Conservation (phyloP, 2,329 filamentous ascomycete species). For the Alternaria viburni region DNA sequence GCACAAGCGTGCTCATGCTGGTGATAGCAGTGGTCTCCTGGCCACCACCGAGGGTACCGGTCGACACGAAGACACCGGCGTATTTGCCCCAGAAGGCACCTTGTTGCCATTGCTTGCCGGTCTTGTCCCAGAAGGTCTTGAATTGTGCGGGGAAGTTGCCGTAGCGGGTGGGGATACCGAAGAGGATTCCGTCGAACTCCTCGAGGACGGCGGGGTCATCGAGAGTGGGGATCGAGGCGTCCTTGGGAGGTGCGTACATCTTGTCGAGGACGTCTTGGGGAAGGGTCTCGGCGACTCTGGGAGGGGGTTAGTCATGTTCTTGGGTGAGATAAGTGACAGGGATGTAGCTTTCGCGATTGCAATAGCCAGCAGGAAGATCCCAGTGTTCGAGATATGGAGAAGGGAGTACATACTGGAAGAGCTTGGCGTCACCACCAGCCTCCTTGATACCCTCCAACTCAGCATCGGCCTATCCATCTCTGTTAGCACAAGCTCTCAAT, state of each 20-base stretch:
- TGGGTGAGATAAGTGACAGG: not conserved
- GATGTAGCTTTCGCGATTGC: not conserved
- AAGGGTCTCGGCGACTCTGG: conserved; percentile 83
- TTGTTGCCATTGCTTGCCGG: conserved; percentile 79
- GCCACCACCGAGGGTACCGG: conserved; percentile 81
- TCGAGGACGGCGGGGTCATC: conserved; percentile 68
- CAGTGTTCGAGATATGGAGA: not conserved
- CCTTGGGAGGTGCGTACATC: conserved; percentile 88
- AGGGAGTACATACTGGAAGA: conserved; percentile 72
- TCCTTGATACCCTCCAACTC: conserved; percentile 90
- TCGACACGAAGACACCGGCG: conserved; percentile 88
- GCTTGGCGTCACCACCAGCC: conserved; percentile 79
- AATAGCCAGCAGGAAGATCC: not conserved
- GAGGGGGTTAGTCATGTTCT: not conserved
- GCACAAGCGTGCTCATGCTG: conserved; percentile 82
- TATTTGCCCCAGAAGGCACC: conserved; percentile 87
- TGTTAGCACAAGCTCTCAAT: conserved; percentile 7
- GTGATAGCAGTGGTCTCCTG: conserved; percentile 88
- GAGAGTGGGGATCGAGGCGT: conserved; percentile 67
- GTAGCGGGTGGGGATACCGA: conserved; percentile 94
- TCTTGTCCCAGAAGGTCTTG: conserved; percentile 92
- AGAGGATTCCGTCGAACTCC: conserved; percentile 84
- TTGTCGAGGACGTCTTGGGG: conserved; percentile 80
- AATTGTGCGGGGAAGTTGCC: conserved; percentile 97
- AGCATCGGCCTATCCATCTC: conserved; percentile 73